Conservation (phyloP, 768 basidiomycete species). For the Cystobasidium onofrii region DNA sequence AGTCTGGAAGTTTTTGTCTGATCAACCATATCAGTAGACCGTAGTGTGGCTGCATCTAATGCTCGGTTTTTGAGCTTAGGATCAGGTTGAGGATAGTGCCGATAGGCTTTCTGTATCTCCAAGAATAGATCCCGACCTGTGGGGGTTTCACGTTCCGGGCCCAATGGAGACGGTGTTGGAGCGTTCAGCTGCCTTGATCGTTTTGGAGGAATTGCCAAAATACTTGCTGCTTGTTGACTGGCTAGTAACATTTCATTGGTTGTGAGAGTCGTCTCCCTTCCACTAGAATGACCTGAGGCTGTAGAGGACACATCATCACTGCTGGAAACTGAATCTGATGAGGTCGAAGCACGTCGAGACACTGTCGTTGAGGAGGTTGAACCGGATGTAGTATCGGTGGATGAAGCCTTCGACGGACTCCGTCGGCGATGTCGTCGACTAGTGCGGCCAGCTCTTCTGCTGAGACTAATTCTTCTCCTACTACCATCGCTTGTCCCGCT, state of each 20-base stretch:
- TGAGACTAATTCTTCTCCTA: too few relatives aligned
- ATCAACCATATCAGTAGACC: background rate
- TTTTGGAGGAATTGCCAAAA: background rate
- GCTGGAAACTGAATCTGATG: background rate
- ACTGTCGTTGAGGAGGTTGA: background rate
- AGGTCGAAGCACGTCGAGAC: background rate
- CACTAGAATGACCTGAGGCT: background rate
- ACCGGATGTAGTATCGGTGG: background rate
- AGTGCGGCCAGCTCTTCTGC: too few relatives aligned
- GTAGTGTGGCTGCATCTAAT: background rate
- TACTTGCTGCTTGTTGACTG: background rate
- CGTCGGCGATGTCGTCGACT: background rate
- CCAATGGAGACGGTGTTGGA: background rate
- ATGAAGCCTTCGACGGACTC: background rate
- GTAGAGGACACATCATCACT: background rate
- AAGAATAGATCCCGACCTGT: background rate
- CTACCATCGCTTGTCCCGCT: background rate
- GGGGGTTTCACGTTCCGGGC: background rate
- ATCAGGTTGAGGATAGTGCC: background rate
- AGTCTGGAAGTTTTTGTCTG: background rate
- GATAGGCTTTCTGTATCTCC: background rate
- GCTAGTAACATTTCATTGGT: background rate
- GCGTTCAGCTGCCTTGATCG: background rate
- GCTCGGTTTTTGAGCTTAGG: background rate
- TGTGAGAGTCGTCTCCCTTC: background rate